phyloP scores from a whole-genome alignment of 2,329 filamentous ascomycete species.

The Pseudopyrenochaeta lycopersici region DNA sequence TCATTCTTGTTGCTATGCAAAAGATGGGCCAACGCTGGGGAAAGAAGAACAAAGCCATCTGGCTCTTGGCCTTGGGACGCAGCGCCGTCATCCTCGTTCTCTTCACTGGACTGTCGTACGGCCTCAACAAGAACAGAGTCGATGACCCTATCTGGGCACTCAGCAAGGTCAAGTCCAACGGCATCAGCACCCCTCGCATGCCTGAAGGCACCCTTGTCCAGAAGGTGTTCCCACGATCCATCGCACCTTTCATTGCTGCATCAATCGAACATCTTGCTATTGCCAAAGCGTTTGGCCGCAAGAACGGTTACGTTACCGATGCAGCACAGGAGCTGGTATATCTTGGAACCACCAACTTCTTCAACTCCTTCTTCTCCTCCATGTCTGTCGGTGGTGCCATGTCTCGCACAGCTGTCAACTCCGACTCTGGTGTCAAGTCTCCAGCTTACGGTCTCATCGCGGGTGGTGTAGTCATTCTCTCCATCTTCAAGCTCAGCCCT shows the following conservation, averaged over 20 bases:
- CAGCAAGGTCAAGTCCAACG: constrained; percentile 65
- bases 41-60: constrained; percentile 65
- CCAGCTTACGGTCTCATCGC: constrained; percentile 70
- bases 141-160: constrained; percentile 65
- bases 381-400: constrained; percentile 74
- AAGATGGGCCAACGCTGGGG: constrained; percentile 68
- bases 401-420: constrained; percentile 74
- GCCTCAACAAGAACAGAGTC: constrained; percentile 63
- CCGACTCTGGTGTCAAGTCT: constrained; percentile 68
- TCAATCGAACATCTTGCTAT: constrained; percentile 72
- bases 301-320: constrained; percentile 70
- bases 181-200: constrained; percentile 61
- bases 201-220: constrained; percentile 60
- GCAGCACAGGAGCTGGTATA: constrained; percentile 72
- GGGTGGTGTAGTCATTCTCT: constrained; percentile 68
- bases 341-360: constrained; percentile 68
- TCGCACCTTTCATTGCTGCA: constrained; percentile 69
- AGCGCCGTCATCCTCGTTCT: constrained; percentile 69
- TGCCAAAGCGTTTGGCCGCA: constrained; percentile 68
- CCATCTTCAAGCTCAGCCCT: constrained; percentile 68
- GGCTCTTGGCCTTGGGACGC: constrained; percentile 67
- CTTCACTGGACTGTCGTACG: constrained; percentile 70
- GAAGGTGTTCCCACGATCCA: constrained; percentile 63
- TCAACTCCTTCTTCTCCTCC: constrained; percentile 71
- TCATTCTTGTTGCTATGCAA: constrained; percentile 66